Base-by-base conservation (phyloP, 352 stramenopile genomes). In the Blastocystis sp. region DNA sequence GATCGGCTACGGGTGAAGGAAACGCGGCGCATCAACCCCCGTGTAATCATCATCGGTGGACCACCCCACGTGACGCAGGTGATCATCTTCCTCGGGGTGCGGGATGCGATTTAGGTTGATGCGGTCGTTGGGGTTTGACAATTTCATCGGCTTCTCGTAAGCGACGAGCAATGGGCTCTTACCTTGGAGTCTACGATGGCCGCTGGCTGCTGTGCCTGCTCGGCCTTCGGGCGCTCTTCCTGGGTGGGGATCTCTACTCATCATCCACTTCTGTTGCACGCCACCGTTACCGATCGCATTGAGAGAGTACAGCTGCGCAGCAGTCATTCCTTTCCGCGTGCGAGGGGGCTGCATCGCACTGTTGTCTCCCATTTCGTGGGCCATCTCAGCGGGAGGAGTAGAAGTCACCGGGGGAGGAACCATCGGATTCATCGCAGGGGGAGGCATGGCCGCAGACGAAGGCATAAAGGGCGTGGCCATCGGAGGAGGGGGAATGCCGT, bases 41-140 rank as follows among this genome's bases (percentile, higher is more conserved):
- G 62, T 61, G 34, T 71, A 88, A 78, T 88, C 64, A 17, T 88
- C 64, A 34, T 88, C 64, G 19, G 19, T 66, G 1, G 60, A 19
- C 17, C 52, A 88, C 1, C n/a, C 48, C 34, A 24, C 63, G 9
- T 43, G 34, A 57, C 52, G 57, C 42, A 88, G 62, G 40, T 78
- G 45, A 78, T 78, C 64, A 19, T 64, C 60, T 38, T 88, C 64
- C 52, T 88, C 68, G 21, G 78, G 78, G 45, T 88, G 78, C 1
- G 78, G 78, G 66, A 88, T 88, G 17, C 68, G 64, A 28, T 88
- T 88, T 28, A 88, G 57, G 17, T 88, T 79, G 45, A 88, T 79
- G 28, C 62, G 61, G 43, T 88, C 78, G 54, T 70, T 88, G 11
- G 34, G 43, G 45, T 52, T 84, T 11, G 9, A n/a, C n/a, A 57